Base-by-base conservation (phyloP, 2,329 filamentous ascomycete genomes). In the Microdochium nivale region DNA sequence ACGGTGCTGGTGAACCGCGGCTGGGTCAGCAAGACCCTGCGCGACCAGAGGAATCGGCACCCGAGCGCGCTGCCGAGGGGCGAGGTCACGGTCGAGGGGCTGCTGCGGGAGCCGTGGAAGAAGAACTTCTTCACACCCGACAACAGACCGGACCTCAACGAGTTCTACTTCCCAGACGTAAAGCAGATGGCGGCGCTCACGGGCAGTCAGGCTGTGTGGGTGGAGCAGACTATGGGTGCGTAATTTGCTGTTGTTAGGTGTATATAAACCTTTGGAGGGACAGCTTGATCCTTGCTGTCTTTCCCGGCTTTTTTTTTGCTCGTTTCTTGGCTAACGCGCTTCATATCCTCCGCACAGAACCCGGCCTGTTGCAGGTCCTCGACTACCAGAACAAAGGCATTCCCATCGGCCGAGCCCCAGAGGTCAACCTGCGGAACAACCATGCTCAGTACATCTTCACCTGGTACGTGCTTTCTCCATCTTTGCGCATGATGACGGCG, bases 381-480 rank as follows among this genome's bases (percentile, higher is more conserved):
- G 83, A 91, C 61, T 82, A 90, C 63, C 80, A 88, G 64, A 77
- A 79, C 14, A 87, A 86, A 61, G 94, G 94, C 25, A 85, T 96
- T 54, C 94, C 94, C 1, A 92, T 96, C 65, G 94, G 91, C 14
- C 80, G 92, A 64, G 74, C 89, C 7, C 81, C 94, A 3, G 90
- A 95, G 70, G 91, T 99, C 54, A 95, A 95, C 66, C 74, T 99
- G 64, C 82, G 90, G 67, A 99, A 99, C 67, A 97, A 95, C 70
- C 94, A 99, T 70, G 84, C 89, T 57, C 94, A 97, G 75, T 99
- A 99, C 70, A 99, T 99, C 60, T 94, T 96, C 69, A 99, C 94
- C 59, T 99, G 94, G 94, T 97, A 81, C 64, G 84, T 27, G 27
- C 21, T 32, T 35, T 43, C 19, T 35, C 33, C 23, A 35, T 43